Percentiles rank a stretch among this genome's conserved stretches.
Evolutionary conservation across 208 protist species (phyloP).

Genomic region (Leishmania amazonensis): DNA sequence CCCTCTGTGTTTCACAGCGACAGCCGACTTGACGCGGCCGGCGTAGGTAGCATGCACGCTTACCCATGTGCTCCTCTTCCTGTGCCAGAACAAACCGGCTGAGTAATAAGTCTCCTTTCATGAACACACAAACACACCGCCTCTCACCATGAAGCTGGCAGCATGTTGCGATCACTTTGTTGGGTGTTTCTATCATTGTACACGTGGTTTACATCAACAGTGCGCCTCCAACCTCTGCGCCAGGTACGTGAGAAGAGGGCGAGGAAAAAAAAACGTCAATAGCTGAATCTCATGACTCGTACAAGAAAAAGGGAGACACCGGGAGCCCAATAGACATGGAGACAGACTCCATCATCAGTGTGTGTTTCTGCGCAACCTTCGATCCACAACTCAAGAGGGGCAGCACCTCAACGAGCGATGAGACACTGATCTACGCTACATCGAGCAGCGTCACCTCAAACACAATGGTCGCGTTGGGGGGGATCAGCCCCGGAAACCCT

Average conservation of each 20-base stretch:
- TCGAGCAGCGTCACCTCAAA: constrained; percentile 94
- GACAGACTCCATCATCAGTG: background rate
- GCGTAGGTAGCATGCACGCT: background rate
- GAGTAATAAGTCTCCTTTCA: background rate
- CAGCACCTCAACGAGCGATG: background rate
- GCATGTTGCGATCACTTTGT: background rate
- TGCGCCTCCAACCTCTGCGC: background rate
- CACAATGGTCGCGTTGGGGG: constrained; percentile 85
- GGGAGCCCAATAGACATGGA: background rate
- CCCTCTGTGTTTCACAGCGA: background rate
- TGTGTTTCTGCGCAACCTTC: background rate
- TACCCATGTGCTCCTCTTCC: background rate
- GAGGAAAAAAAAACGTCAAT: background rate
- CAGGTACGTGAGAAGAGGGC: background rate
- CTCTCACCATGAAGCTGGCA: background rate
- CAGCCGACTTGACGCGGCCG: background rate
- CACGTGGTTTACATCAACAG: constrained; percentile 11
- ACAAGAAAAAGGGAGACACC: background rate
- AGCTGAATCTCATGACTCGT: background rate
- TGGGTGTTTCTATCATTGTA: background rate
- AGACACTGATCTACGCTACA: constrained; percentile 47
- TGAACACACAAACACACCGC: background rate
- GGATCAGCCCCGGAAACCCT: constrained; percentile 91
- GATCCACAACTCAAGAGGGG: background rate
- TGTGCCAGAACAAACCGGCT: background rate